phyloP scores from a whole-genome alignment of 2,329 filamentous ascomycete genomes.

The Calonectria henricotiae region DNA sequence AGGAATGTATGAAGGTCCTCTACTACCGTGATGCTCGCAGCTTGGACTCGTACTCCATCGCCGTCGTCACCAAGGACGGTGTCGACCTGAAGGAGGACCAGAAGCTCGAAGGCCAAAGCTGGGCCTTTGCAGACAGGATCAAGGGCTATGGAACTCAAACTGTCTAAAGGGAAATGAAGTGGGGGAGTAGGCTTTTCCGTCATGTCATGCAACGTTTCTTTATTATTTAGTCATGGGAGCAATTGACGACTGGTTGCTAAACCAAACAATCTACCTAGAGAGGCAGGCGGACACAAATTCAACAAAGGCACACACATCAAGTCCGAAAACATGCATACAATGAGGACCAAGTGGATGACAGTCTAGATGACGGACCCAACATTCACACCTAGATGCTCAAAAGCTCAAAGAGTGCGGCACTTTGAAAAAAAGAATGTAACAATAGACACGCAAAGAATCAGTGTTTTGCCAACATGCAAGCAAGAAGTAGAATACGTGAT shows the following conservation, averaged over 20 bases:
- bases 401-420: background rate
- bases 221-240: conserved; percentile 29
- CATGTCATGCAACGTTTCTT: conserved; percentile 29
- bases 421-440: conserved; percentile 25
- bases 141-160: conserved; percentile 94
- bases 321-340: conserved; percentile 26
- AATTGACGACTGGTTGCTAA: conserved; percentile 37
- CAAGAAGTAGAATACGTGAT: background rate
- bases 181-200: conserved; percentile 9
- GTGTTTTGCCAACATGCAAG: conserved; percentile 23
- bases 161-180: conserved; percentile 61
- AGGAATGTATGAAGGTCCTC: conserved; percentile 98
- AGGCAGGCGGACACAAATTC: conserved; percentile 21
- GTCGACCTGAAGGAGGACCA: conserved; percentile 88
- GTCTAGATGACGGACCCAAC: background rate
- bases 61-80: conserved; percentile 90
- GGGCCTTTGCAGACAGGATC: conserved; percentile 97
- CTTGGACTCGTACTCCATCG: conserved; percentile 92
- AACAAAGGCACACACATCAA: conserved; percentile 19
- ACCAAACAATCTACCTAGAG: conserved; percentile 34
- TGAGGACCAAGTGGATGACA: conserved; percentile 32
- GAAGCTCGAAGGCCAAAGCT: conserved; percentile 95
- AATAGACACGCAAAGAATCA: conserved; percentile 33
- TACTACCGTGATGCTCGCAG: conserved; percentile 97
- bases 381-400: background rate